A percentile compares a stretch with the other conserved stretches of the same genome.
phyloP scores from a whole-genome alignment of 305 asterid species.

The Rubia tinctorum region DNA sequence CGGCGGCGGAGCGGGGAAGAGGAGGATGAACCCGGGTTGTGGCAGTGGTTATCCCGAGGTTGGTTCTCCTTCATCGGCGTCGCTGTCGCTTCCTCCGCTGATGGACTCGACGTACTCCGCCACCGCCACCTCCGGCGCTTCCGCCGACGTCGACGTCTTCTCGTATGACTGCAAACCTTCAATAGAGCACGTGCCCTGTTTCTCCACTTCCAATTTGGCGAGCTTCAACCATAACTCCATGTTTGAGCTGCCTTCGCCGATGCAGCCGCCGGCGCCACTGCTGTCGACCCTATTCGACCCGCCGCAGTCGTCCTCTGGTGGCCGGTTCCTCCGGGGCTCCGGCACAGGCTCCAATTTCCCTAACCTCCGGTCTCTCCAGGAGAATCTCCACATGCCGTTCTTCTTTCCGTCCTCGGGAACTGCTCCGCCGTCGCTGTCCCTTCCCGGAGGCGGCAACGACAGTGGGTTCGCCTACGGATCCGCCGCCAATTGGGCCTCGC shows the following conservation, averaged over 20 bases:
- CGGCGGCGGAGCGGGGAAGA: slow-evolving; percentile 34
- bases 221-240: slow-evolving; percentile 44
- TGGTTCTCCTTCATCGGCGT: slow-evolving; percentile 42
- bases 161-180: slow-evolving; percentile 39
- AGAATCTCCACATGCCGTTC: slow-evolving; percentile 52
- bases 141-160: slow-evolving; percentile 46
- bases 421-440: slow-evolving; percentile 13
- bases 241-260: slow-evolving; percentile 45
- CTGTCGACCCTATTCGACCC: slow-evolving; percentile 9
- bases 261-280: background rate
- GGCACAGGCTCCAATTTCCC: slow-evolving; percentile 41
- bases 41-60: slow-evolving; percentile 32
- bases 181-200: slow-evolving; percentile 99
- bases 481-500: slow-evolving; percentile 35
- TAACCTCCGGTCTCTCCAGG: slow-evolving; percentile 61
- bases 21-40: slow-evolving; percentile 28
- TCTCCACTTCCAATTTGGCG: slow-evolving; percentile 63
- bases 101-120: slow-evolving; percentile 42
- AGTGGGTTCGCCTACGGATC: slow-evolving; percentile 25
- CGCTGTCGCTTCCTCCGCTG: slow-evolving; percentile 67
- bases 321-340: slow-evolving; percentile 29
- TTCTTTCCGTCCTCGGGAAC: slow-evolving; percentile 27
- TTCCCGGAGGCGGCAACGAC: slow-evolving; percentile 19
- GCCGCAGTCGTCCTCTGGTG: slow-evolving; percentile 23
- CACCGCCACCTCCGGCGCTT: slow-evolving; percentile 29